Conservation (phyloP, 2,329 filamentous ascomycete genomes). For the Xylariales sp. region DNA sequence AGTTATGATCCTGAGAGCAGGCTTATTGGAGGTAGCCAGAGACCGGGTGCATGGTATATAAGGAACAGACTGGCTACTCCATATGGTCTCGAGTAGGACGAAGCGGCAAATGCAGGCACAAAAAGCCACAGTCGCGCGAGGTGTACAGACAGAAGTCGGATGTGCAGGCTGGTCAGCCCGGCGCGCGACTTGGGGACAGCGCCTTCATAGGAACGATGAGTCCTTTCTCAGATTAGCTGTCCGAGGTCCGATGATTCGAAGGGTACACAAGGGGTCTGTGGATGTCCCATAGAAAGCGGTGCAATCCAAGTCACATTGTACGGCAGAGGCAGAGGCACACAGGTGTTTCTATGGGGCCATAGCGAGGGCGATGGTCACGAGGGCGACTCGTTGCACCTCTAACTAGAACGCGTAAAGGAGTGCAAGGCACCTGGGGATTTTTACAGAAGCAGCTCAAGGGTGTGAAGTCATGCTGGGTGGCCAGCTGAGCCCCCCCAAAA, state of each 20-base stretch:
- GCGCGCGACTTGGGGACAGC: neutral
- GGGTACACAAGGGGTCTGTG: neutral
- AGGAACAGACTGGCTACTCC: neutral
- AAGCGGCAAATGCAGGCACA: slow-evolving; percentile 6
- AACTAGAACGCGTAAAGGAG: neutral
- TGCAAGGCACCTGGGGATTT: slow-evolving; percentile 4
- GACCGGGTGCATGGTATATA: slow-evolving; percentile 1
- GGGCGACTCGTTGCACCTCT: slow-evolving; percentile 1
- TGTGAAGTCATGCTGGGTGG: slow-evolving; percentile 4
- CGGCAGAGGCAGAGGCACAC: neutral
- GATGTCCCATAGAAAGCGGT: neutral
- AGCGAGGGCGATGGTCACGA: slow-evolving; percentile 5
- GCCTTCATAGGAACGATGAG: slow-evolving; percentile 1
- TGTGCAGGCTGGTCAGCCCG: slow-evolving; percentile 1
- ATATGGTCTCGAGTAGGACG: slow-evolving; percentile 3
- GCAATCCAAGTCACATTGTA: slow-evolving; percentile 7
- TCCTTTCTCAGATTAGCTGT: neutral
- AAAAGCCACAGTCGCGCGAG: slow-evolving; percentile 7
- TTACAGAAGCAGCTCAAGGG: slow-evolving; percentile 2
- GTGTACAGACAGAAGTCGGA: no score
- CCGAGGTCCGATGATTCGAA: slow-evolving; percentile 8
- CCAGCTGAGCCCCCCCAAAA: slow-evolving; percentile 8
- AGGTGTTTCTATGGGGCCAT: neutral
- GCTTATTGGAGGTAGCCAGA: neutral
- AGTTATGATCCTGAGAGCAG: neutral